Evolutionary conservation across 768 basidiomycete species (phyloP).

Genomic region (Lentinula raphanica): DNA sequence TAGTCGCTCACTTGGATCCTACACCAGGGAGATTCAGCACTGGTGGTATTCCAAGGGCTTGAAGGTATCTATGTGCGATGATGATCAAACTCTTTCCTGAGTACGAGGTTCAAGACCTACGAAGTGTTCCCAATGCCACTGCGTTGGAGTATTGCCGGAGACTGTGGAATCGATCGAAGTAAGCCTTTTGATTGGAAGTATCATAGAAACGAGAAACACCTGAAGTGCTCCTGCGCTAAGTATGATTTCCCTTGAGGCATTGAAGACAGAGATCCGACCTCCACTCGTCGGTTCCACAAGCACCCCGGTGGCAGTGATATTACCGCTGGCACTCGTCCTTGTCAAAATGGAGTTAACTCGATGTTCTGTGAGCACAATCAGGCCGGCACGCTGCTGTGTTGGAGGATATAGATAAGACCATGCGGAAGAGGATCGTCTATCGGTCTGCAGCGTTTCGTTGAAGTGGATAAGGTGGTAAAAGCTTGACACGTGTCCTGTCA

Average conservation of each 20-base stretch:
- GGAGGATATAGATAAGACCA: constrained; percentile 6
- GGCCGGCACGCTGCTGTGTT: not conserved
- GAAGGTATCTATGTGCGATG: too few relatives aligned
- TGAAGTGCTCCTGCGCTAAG: constrained; percentile 11
- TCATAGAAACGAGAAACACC: not conserved
- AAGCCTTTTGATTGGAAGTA: not conserved
- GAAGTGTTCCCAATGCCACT: constrained; percentile 13
- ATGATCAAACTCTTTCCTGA: too few relatives aligned
- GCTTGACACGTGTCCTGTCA: too few relatives aligned
- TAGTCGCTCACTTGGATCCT: too few relatives aligned
- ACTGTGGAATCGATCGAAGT: not conserved
- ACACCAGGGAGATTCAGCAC: too few relatives aligned
- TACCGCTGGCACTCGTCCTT: not conserved
- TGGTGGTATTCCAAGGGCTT: too few relatives aligned
- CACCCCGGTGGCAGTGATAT: constrained; percentile 10
- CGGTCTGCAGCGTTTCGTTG: constrained; percentile 10
- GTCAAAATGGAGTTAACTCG: constrained; percentile 5
- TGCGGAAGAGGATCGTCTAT: constrained; percentile 11
- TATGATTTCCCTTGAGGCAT: constrained; percentile 8
- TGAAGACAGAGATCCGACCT: constrained; percentile 1
- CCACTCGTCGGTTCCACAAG: constrained; percentile 1
- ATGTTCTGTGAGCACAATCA: constrained; percentile 11
- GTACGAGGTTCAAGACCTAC: too few relatives aligned
- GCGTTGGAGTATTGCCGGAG: constrained; percentile 11
- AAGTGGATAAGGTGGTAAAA: constrained; percentile 13